These are phyloP conservation scores for Viridothelium virens DNA, from an alignment of 495 filamentous ascomycete genomes.

Conservation along the genomic window DNA sequence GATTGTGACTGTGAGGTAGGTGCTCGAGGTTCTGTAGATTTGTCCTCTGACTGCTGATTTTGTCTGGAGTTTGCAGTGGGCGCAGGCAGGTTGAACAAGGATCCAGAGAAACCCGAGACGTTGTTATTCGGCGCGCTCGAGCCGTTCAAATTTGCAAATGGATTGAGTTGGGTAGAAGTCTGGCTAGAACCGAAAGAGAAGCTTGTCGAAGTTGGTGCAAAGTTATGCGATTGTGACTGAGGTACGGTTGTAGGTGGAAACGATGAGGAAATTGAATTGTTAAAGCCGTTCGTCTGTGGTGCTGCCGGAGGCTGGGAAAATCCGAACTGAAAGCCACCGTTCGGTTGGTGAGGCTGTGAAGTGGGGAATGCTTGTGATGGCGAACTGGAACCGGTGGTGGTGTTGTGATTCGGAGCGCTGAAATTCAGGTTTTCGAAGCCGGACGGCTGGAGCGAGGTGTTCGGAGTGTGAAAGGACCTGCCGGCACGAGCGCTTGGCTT, in stretches of 20 bases:
- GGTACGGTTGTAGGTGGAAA: neutral
- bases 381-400: neutral
- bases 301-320: neutral
- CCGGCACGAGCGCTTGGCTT: neutral
- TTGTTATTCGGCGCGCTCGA: neutral
- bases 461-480: neutral
- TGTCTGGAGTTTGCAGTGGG: neutral
- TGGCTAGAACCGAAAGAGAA: slow-evolving; percentile 1
- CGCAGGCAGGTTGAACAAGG: neutral
- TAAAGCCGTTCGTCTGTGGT: neutral
- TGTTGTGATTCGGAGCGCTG: neutral
- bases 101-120: neutral
- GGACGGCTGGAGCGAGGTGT: neutral
- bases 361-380: neutral
- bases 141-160: slow-evolving; percentile 1
- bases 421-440: slow-evolving; percentile 9
- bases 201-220: neutral
- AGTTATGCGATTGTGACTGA: neutral
- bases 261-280: neutral
- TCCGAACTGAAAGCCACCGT: neutral
- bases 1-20: slow-evolving; percentile 12
- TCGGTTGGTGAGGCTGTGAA: neutral
- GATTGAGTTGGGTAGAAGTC: neutral
- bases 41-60: neutral
- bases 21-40: neutral